phyloP scores from a whole-genome alignment of 176 grass and related monocot species.

The Avena eriantha region DNA sequence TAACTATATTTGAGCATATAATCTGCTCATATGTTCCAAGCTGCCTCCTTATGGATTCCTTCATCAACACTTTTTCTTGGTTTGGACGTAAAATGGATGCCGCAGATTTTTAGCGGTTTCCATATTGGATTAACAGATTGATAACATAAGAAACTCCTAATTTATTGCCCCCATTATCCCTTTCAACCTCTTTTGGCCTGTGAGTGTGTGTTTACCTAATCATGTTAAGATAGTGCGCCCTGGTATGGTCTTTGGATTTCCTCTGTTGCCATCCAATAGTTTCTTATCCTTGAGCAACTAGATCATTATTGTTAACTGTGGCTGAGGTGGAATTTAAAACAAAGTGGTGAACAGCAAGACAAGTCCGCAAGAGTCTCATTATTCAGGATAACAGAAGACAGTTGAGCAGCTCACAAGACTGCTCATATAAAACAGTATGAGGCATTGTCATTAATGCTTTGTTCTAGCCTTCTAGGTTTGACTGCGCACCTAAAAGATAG shows the following conservation, averaged over 20 bases:
- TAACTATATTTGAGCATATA: slow-evolving; percentile 28
- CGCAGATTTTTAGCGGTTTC: neutral
- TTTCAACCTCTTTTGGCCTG: slow-evolving; percentile 3
- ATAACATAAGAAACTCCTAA: slow-evolving; percentile 2
- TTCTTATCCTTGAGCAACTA: slow-evolving; percentile 3
- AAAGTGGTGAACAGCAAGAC: neutral
- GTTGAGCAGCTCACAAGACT: neutral
- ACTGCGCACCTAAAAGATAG: neutral
- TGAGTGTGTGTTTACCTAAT: neutral
- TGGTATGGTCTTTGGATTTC: neutral
- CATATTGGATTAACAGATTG: slow-evolving; percentile 11
- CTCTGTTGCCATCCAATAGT: neutral
- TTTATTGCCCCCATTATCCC: neutral
- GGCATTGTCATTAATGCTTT: neutral
- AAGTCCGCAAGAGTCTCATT: neutral
- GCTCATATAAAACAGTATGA: neutral
- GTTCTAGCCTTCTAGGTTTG: neutral
- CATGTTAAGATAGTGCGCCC: slow-evolving; percentile 13
- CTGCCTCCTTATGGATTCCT: slow-evolving; percentile 2
- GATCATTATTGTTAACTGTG: neutral
- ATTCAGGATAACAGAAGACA: slow-evolving; percentile 15
- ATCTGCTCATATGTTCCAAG: slow-evolving; percentile 30
- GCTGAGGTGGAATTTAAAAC: neutral
- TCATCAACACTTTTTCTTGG: slow-evolving; percentile 16
- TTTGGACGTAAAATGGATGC: slow-evolving; percentile 22